phyloP scores from a whole-genome alignment of 1,284 basidiomycete species.

The Ustilago tritici region DNA sequence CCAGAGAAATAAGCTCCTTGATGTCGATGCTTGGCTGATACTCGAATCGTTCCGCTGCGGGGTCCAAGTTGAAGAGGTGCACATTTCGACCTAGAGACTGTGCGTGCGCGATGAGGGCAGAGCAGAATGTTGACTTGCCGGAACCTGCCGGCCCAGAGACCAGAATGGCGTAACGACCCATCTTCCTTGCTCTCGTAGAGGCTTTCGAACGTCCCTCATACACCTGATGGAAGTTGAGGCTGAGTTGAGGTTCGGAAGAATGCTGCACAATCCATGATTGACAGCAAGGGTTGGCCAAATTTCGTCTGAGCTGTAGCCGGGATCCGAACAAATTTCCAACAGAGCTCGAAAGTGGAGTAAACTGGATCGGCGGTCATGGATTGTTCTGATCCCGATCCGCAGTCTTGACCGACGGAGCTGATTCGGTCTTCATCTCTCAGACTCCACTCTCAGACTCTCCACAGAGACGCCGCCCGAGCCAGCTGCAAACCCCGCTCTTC shows the following conservation, averaged over 20 bases:
- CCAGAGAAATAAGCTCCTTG: constrained; percentile 88
- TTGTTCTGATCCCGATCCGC: background rate
- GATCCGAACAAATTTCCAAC: constrained; percentile 12
- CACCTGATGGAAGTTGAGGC: background rate
- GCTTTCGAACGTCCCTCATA: background rate
- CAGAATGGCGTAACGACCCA: constrained; percentile 62
- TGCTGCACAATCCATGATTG: background rate
- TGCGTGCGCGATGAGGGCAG: constrained; percentile 89
- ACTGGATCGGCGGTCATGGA: background rate
- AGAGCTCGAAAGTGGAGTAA: constrained; percentile 9
- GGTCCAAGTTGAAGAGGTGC: constrained; percentile 97
- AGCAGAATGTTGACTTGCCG: constrained; percentile 95
- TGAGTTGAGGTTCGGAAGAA: constrained; percentile 5
- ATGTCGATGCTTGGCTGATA: constrained; percentile 95
- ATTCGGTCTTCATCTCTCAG: constrained; percentile 22
- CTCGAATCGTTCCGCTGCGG: constrained; percentile 93
- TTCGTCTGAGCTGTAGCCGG: background rate
- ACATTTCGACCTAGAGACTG: constrained; percentile 83
- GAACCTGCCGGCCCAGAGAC: constrained; percentile 89
- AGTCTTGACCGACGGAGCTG: constrained; percentile 11
- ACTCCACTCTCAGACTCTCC: constrained; percentile 14
- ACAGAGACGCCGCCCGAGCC: constrained; percentile 11
- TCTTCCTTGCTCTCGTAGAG: constrained; percentile 4
- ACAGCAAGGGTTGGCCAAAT: constrained; percentile 4
- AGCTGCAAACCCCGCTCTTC: constrained; percentile 4